Conservation (phyloP, 768 basidiomycete genomes). For the Russula emetica region DNA sequence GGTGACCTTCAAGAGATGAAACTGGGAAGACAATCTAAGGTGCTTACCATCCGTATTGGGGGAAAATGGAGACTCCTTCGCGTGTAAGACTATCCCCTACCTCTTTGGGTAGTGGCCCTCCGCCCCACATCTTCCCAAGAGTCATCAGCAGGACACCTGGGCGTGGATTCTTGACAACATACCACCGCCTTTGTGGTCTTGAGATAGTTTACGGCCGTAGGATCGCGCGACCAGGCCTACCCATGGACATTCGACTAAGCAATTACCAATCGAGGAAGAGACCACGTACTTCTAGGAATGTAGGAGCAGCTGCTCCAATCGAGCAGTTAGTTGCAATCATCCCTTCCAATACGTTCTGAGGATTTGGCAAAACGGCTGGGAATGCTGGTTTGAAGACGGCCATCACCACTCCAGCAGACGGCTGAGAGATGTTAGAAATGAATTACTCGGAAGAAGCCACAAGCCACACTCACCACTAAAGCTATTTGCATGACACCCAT, state of each 20-base stretch:
- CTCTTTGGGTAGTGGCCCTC: conserved; percentile 31
- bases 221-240: conserved; percentile 31
- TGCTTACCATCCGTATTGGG: conserved; percentile 30
- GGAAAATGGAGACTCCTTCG: conserved; percentile 29
- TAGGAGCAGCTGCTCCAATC: conserved; percentile 33
- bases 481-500: conserved; percentile 33
- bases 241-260: background rate
- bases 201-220: conserved; percentile 27
- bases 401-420: conserved; percentile 31
- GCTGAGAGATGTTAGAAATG: conserved; percentile 25
- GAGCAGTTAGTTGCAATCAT: conserved; percentile 29
- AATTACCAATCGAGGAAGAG: background rate
- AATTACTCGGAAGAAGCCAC: background rate
- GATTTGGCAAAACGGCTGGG: conserved; percentile 33
- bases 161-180: conserved; percentile 1
- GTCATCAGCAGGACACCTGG: background rate
- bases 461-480: conserved; percentile 26
- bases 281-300: conserved; percentile 35
- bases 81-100: conserved; percentile 30
- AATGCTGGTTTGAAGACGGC: conserved; percentile 33
- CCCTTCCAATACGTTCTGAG: conserved; percentile 33
- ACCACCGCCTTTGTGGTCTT: conserved; percentile 29
- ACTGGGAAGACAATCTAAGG: background rate
- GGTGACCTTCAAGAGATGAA: background rate
- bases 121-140: conserved; percentile 32